Percentiles rank a stretch among this genome's conserved stretches.
Conservation (phyloP, 2,329 filamentous ascomycete species). For the Aspergillus clavatus region DNA sequence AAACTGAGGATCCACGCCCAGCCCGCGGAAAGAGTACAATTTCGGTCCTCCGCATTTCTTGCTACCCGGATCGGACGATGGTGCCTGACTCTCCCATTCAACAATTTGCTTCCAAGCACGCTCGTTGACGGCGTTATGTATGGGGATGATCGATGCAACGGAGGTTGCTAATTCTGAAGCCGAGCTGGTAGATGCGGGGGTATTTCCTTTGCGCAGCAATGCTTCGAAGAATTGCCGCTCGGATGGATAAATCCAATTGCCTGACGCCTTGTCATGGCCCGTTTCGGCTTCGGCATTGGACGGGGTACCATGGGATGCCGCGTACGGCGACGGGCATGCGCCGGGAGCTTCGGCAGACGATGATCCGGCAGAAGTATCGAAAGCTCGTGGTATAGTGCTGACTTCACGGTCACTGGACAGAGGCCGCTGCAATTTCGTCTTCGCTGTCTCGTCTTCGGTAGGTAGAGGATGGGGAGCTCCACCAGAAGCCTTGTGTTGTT, state of each 20-base stretch:
- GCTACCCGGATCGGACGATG: constrained; percentile 52
- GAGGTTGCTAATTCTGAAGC: constrained; percentile 54
- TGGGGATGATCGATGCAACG: constrained; percentile 89
- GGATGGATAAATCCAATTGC: constrained; percentile 96
- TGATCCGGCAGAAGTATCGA: constrained; percentile 20
- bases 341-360: constrained; percentile 21
- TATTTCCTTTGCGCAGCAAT: constrained; percentile 86
- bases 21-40: constrained; percentile 76
- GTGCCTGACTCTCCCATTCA: constrained; percentile 73
- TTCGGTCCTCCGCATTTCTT: constrained; percentile 69
- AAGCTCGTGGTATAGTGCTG: constrained; percentile 70
- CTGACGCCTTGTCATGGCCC: constrained; percentile 61
- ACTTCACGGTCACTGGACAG: constrained; percentile 67
- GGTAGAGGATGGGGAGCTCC: constrained; percentile 33
- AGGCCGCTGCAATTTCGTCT: constrained; percentile 31
- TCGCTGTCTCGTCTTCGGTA: constrained; percentile 21
- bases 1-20: constrained; percentile 44
- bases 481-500: constrained; percentile 39
- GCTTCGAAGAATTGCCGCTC: constrained; percentile 98
- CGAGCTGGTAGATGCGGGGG: constrained; percentile 48
- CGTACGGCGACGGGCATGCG: constrained; percentile 28
- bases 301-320: constrained; percentile 38
- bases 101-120: constrained; percentile 90
- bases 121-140: constrained; percentile 98
- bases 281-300: constrained; percentile 78